Evolutionary conservation across 768 basidiomycete species (phyloP), one percentile per base, ranked within the genome.

Genomic region (Mycena venus): DNA sequence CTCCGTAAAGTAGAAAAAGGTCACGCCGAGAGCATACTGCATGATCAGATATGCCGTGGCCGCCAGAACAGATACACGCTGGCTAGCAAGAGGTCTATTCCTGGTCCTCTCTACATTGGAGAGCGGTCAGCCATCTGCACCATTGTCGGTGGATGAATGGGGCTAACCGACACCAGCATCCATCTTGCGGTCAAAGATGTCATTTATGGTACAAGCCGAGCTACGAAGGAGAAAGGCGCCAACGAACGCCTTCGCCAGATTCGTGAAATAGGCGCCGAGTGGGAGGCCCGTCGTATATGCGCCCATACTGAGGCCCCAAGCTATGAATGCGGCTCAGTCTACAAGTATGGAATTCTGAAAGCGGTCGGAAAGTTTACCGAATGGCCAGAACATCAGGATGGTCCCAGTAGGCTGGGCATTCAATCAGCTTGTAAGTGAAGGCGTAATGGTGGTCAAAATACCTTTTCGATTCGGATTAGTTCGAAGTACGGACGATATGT

Each of bases 181-280:
- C 77, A 90, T 82, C 27, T 88, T 77, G 15, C 87, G 84, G 77
- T 91, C 90, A 63, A 89, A 86, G 21, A 91, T 90, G 70, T 91
- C 90, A 70, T 91, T 90, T 36, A 90, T 81, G 3, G 89, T 89
- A 74, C 90, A 90, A 1, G 89, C 90, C 2, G 89, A 88, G 65
- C 86, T 82, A 40, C 87, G 86, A 36, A 90, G 72, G 36, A 86
- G 75, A 67, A 89, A 85, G 0, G 88, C 87, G 4, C 83, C 84
- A 36, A 87, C 62, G 2, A 86, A 74, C 67, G 81, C 86, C 53
- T 84, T 82, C 11, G 82, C 44, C 12, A 89, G 76, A 58, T 81
- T 69, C 11, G 75, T 32, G 29, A 74, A 72, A 68, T 89, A 88
- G 25, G 42, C 70, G 14, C 76, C 53, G 15, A 84, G 69, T 7